Evolutionary conservation across 257 asterid species (phyloP).

Genomic region (Petrea volubilis): DNA sequence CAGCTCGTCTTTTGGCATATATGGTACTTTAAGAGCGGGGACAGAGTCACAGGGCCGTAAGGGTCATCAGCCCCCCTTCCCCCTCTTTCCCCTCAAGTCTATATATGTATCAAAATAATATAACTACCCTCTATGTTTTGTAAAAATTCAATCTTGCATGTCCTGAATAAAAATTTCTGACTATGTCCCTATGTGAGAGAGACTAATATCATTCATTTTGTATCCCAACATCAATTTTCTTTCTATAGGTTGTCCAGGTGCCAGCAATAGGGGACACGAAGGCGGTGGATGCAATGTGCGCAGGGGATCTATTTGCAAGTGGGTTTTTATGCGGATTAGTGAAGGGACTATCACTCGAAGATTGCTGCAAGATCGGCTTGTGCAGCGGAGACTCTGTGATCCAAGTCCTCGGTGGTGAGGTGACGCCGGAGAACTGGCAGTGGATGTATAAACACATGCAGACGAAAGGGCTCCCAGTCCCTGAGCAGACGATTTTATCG

Average conservation of each 20-base stretch:
- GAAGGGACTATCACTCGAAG: slow-evolving; percentile 76
- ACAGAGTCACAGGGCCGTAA: too few species aligned
- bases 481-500: slow-evolving; percentile 29
- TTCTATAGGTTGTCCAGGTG: slow-evolving; percentile 68
- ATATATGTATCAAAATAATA: too few species aligned
- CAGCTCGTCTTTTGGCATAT: too few species aligned
- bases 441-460: slow-evolving; percentile 95
- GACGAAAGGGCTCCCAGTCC: slow-evolving; percentile 53
- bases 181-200: too few species aligned
- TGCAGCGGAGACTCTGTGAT: slow-evolving; percentile 96
- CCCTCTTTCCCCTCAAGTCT: too few species aligned
- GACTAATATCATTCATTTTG: too few species aligned
- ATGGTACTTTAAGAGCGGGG: too few species aligned
- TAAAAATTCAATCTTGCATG: too few species aligned
- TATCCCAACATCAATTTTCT: not conserved
- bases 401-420: slow-evolving; percentile 91
- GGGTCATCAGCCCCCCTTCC: too few species aligned
- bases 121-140: too few species aligned
- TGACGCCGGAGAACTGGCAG: slow-evolving; percentile 82
- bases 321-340: slow-evolving; percentile 92
- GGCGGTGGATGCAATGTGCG: slow-evolving; percentile 93
- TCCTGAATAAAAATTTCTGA: too few species aligned
- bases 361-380: slow-evolving; percentile 82
- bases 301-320: slow-evolving; percentile 97
- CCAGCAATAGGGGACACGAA: slow-evolving; percentile 78